phyloP scores from a whole-genome alignment of 192 early-diverging fungal species.

The Dissophora ornata region DNA sequence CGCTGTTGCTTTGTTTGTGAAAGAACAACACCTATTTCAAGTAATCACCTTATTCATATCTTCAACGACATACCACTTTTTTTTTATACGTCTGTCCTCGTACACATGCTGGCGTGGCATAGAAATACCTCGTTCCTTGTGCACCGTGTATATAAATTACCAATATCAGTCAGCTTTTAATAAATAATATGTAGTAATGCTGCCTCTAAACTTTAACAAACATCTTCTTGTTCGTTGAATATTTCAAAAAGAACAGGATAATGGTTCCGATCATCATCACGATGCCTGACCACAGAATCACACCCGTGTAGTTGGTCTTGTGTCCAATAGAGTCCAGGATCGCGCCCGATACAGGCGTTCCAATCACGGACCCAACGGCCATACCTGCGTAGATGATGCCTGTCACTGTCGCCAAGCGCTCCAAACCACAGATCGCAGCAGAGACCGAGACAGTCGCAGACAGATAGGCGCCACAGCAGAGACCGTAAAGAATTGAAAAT shows the following conservation, averaged over 20 bases:
- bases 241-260: slow-evolving; percentile 27
- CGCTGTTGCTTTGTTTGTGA: background rate
- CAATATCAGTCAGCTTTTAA: no score
- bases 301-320: slow-evolving; percentile 32
- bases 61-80: no score
- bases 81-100: no score
- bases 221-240: slow-evolving; percentile 18
- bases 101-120: no score
- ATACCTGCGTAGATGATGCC: slow-evolving; percentile 48
- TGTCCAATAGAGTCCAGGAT: slow-evolving; percentile 36
- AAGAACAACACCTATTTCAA: no score
- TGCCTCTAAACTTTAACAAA: slow-evolving; percentile 25
- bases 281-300: slow-evolving; percentile 36
- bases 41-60: slow-evolving; percentile 8
- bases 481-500: slow-evolving; percentile 45
- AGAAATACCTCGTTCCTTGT: no score
- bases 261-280: slow-evolving; percentile 30
- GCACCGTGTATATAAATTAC: no score
- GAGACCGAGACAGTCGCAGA: slow-evolving; percentile 50
- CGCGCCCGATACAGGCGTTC: slow-evolving; percentile 47
- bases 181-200: no score
- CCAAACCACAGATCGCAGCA: slow-evolving; percentile 30
- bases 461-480: slow-evolving; percentile 50
- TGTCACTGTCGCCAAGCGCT: slow-evolving; percentile 30
- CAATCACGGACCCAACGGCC: slow-evolving; percentile 41